phyloP scores from a whole-genome alignment of 371 early-diverging fungal species.

The Mortierella sp. region DNA sequence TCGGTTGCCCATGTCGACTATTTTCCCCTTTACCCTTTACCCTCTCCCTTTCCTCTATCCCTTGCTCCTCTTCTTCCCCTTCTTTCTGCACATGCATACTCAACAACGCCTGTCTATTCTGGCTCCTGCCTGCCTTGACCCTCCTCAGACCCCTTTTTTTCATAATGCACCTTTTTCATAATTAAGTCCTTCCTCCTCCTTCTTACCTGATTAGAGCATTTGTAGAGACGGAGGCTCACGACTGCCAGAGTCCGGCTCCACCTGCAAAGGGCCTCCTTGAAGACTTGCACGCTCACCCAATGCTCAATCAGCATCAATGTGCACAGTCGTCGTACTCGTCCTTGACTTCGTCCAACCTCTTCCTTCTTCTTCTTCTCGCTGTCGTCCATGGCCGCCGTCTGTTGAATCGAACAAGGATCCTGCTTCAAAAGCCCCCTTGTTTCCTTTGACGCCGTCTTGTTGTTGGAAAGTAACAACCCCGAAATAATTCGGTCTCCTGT shows the following conservation, averaged over 20 bases:
- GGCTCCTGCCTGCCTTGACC: not conserved
- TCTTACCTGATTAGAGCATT: conserved; percentile 36
- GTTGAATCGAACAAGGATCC: not conserved
- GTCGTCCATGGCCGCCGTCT: not conserved
- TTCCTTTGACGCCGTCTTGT: not conserved
- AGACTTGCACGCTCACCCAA: conserved; percentile 26
- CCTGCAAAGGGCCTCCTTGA: conserved; percentile 16
- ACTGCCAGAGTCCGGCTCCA: conserved; percentile 28
- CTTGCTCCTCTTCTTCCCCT: not conserved
- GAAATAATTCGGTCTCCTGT: conserved; percentile 42
- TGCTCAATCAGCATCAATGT: conserved; percentile 35
- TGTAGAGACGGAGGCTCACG: conserved; percentile 25
- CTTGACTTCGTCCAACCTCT: not conserved
- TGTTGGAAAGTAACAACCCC: conserved; percentile 20
- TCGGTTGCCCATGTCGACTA: not conserved
- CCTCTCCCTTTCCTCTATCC: not conserved
- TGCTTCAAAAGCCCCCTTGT: not conserved
- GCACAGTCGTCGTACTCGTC: conserved; percentile 13
- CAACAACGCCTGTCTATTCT: not conserved
- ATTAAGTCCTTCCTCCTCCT: not conserved
- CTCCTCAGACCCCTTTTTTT: not conserved
- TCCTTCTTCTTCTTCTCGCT: not conserved
- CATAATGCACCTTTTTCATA: not conserved
- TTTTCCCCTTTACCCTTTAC: not conserved
- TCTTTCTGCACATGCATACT: not conserved